These are phyloP conservation scores for Cucumis melo DNA, from an alignment of 306 rosid species.

Conservation along the genomic window DNA sequence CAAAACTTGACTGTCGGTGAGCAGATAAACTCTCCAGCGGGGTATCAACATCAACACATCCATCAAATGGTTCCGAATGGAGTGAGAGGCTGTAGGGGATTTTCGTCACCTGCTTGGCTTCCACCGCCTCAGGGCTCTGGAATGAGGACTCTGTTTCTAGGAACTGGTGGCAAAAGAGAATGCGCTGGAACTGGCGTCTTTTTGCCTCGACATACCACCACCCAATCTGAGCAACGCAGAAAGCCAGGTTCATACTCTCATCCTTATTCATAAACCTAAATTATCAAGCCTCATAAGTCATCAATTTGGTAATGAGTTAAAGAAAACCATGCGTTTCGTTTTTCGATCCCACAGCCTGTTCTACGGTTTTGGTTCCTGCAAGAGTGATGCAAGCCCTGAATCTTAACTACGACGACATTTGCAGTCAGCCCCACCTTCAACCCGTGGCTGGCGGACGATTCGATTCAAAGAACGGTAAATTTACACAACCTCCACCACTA, in stretches of 20 bases:
- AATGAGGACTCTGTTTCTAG: conserved; percentile 33
- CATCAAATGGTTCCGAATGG: conserved; percentile 18
- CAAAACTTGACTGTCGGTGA: conserved; percentile 14
- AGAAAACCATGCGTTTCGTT: not conserved
- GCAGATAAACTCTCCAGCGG: conserved; percentile 8
- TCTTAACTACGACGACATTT: conserved; percentile 16
- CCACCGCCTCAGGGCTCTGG: conserved; percentile 31
- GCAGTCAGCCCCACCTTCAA: conserved; percentile 19
- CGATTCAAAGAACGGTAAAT: conserved; percentile 18
- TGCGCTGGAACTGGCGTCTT: conserved; percentile 82
- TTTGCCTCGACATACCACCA: conserved; percentile 41
- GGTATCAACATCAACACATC: conserved; percentile 17
- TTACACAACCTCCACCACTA: not conserved
- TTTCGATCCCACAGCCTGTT: conserved; percentile 13
- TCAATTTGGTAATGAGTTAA: not conserved
- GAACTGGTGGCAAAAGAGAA: conserved; percentile 18
- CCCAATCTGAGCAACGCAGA: conserved; percentile 13
- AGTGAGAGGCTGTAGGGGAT: conserved; percentile 21
- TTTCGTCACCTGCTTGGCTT: conserved; percentile 56
- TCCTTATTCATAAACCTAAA: not conserved
- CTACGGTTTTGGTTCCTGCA: conserved; percentile 35
- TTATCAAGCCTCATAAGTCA: not conserved
- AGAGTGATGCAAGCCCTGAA: conserved; percentile 38
- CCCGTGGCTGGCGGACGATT: conserved; percentile 13
- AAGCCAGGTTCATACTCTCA: conserved; percentile 29